Evolutionary conservation across 2,329 filamentous ascomycete species (phyloP), one percentile per base, ranked within the genome.

Genomic region (Rhexocercosporidium sp.): DNA sequence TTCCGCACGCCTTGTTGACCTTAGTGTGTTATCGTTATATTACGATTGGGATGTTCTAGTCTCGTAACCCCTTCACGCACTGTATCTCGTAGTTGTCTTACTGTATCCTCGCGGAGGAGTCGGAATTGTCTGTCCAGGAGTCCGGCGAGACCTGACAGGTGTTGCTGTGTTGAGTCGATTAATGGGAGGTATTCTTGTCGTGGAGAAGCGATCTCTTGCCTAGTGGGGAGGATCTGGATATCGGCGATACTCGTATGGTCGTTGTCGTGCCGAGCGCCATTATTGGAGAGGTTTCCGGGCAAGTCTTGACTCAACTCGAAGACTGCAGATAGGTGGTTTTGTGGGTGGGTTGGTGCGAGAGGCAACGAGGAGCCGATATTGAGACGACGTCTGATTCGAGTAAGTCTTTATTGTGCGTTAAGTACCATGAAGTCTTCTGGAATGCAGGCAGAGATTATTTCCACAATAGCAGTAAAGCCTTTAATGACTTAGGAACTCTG

Each of bases 51-150:
- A 78, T 62, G 47, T 66, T 72, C 62, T 75, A 73, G 63, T 63
- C 68, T 71, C n/a, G 59, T 62, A 11, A 83, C 74, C 59, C 82
- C 77, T 27, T 79, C 69, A 47, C 79, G 78, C 2, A 85, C 80
- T 0, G 80, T 80, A 70, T 86, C 83, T 44, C 84, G 79, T 4
- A 88, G 77, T 66, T 86, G 82, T 0, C 84, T 84, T 0, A 88
- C 77, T 0, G 82, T 86, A 69, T 88, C 85, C 74, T 88, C 84
- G 2, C 86, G 80, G 1, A 88, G 73, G 0, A 88, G 80, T n/a
- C 86, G 81, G 59, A 88, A 88, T 62, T 88, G 82, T 64, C 82
- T 78, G 73, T 88, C 85, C 0, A 88, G 73, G 0, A 85, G 79
- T 1, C 85, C 84, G 4, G 74, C 75, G 14, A 86, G 79, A 1